These are phyloP conservation scores for Globisporangium cylindrosporum DNA, from an alignment of 352 stramenopile genomes.

Conservation along the genomic window DNA sequence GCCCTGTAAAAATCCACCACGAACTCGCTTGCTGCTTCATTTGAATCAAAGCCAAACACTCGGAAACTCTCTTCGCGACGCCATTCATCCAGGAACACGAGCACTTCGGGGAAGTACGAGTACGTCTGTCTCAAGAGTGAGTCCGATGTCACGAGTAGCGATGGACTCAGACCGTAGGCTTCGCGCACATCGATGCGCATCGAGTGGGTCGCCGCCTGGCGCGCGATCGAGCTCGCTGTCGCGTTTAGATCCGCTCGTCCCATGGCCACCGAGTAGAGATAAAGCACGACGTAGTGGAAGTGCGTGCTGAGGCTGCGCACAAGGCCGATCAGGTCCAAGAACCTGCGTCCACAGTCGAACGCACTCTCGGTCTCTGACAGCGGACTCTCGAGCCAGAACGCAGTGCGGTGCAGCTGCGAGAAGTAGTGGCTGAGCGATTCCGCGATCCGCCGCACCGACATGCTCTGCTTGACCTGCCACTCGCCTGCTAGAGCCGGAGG, in stretches of 20 bases:
- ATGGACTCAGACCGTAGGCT: constrained; percentile 9
- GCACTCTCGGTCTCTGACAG: constrained; percentile 12
- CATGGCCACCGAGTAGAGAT: constrained; percentile 48
- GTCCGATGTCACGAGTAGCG: background rate
- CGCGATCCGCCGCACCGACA: constrained; percentile 20
- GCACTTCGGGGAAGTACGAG: constrained; percentile 65
- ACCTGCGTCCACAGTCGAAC: constrained; percentile 26
- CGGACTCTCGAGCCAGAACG: constrained; percentile 25
- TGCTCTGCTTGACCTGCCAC: constrained; percentile 24
- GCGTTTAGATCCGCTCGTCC: constrained; percentile 18
- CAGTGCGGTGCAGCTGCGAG: constrained; percentile 20
- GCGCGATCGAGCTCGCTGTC: constrained; percentile 6
- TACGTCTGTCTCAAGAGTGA: constrained; percentile 54
- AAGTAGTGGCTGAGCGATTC: constrained; percentile 26
- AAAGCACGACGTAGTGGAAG: constrained; percentile 43
- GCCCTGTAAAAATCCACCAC: constrained; percentile 2
- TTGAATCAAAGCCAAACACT: constrained; percentile 28
- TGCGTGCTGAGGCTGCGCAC: constrained; percentile 27
- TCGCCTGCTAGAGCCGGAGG: constrained; percentile 18
- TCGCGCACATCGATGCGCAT: constrained; percentile 1
- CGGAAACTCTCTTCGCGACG: constrained; percentile 36
- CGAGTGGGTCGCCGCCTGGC: constrained; percentile 6
- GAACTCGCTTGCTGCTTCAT: constrained; percentile 14
- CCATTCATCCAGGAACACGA: constrained; percentile 68
- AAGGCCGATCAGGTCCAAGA: constrained; percentile 24